Percentiles rank a stretch among this genome's conserved stretches.
These are phyloP conservation scores for Rhododendron henanense DNA, from an alignment of 148 eudicot genomes.

Conservation along the genomic window DNA sequence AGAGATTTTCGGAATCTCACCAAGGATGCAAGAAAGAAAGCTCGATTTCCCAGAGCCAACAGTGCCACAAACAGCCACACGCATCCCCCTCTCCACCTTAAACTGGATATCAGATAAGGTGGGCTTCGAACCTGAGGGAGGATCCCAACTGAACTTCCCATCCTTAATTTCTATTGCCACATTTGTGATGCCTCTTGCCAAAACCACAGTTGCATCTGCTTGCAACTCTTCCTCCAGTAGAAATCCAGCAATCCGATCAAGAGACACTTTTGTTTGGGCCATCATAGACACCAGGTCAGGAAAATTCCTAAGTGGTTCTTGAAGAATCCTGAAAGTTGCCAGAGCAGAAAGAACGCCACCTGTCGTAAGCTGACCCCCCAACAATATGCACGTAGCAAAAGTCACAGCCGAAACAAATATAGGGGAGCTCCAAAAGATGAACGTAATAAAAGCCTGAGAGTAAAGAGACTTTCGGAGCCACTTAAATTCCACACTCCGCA, in stretches of 20 bases:
- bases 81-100: constrained; percentile 71
- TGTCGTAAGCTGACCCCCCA: constrained; percentile 73
- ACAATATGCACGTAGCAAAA: constrained; percentile 69
- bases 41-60: constrained; percentile 97
- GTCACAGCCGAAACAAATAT: constrained; percentile 83
- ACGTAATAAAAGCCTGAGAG: constrained; percentile 75
- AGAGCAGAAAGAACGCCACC: constrained; percentile 84
- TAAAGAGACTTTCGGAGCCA: constrained; percentile 83
- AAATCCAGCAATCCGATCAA: constrained; percentile 74
- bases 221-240: constrained; percentile 74
- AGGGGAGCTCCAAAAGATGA: constrained; percentile 93
- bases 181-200: constrained; percentile 54
- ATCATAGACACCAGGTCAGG: constrained; percentile 87
- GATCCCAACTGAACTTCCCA: constrained; percentile 81
- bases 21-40: constrained; percentile 89
- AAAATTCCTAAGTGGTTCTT: constrained; percentile 83
- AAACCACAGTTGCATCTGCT: constrained; percentile 53
- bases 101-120: constrained; percentile 66
- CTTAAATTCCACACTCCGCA: constrained; percentile 75
- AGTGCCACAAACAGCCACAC: constrained; percentile 87
- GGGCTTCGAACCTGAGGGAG: constrained; percentile 34
- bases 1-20: constrained; percentile 83
- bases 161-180: constrained; percentile 69
- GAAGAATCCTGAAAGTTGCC: constrained; percentile 88
- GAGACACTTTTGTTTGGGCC: constrained; percentile 91